Evolutionary conservation across 1,284 basidiomycete species (phyloP), one percentile per base, ranked within the genome.

Genomic region (Cystobasidium slooffiae): DNA sequence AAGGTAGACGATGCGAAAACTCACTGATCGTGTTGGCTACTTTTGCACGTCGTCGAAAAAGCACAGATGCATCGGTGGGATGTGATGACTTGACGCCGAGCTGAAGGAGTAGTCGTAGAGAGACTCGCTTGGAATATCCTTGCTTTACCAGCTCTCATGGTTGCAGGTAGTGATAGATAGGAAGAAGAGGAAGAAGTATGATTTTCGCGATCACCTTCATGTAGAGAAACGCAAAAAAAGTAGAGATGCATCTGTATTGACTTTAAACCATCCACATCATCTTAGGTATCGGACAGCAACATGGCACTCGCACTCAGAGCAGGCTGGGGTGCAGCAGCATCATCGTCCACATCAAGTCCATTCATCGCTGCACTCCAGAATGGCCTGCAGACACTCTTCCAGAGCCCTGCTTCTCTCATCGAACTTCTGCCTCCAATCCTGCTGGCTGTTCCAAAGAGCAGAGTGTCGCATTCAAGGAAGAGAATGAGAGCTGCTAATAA

Each of bases 401-500:
- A 66, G 41, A 49, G 39, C 22, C 70, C 70, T 3, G 31, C 56
- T 4, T 55, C 62, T 7, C 62, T 73, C 59, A 16, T 55, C 31
- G 91, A 94, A 75, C 86, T 96, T 43, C 88, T 98, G 79, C 93
- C 95, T 31, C 88, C 94, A 0, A 88, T 97, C 80, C 84, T 98
- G 37, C 87, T 92, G 61, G 95, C 95, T 18, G 95, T 96, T 2
- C 96, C 96, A 18, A 98, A 98, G 85, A 92, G 91, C 83, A 97
- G 97, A 85, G 88, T 89, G 9, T 94, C 94, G 0, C 95, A 97
- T 83, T 94, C 93, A 41, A 86, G 92, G 63, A 98, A 98, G 83
- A 88, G 90, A n/a, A 97, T 97, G 94, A 87, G 95, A 41, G 88
- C 88, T 72, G 91, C 94, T 3, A 94, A 96, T 83, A 98, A 98